Conservation (phyloP, 1,284 basidiomycete genomes). For the Pascua guehoae region DNA sequence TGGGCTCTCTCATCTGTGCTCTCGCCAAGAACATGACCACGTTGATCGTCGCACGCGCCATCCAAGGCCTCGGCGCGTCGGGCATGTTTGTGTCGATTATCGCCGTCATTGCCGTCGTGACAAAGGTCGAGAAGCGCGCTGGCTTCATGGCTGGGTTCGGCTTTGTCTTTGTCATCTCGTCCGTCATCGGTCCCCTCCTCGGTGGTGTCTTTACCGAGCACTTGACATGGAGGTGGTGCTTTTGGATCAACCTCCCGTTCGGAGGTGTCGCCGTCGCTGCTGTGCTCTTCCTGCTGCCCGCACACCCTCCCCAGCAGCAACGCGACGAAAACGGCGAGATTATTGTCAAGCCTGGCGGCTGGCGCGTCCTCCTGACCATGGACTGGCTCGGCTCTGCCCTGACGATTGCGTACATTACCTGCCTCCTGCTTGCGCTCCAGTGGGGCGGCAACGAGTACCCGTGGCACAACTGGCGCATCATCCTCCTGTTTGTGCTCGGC, state of each 20-base stretch:
- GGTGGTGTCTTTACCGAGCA: slow-evolving; percentile 52
- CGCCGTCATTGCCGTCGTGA: slow-evolving; percentile 48
- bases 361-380: slow-evolving; percentile 37
- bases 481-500: slow-evolving; percentile 48
- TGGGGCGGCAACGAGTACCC: slow-evolving; percentile 50
- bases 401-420: slow-evolving; percentile 48
- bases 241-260: slow-evolving; percentile 55
- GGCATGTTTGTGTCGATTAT: slow-evolving; percentile 49
- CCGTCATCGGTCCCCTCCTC: slow-evolving; percentile 46
- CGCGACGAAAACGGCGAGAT: slow-evolving; percentile 38
- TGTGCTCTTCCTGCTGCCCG: slow-evolving; percentile 48
- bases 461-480: slow-evolving; percentile 42
- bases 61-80: slow-evolving; percentile 44
- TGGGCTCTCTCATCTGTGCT: slow-evolving; percentile 56
- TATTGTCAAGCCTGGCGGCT: too few species aligned
- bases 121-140: slow-evolving; percentile 49
- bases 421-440: slow-evolving; percentile 50
- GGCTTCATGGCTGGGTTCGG: slow-evolving; percentile 42
- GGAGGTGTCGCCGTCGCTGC: slow-evolving; percentile 46
- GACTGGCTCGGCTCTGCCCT: slow-evolving; percentile 50
- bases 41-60: slow-evolving; percentile 55
- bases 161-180: slow-evolving; percentile 49
- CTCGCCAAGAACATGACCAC: slow-evolving; percentile 48
- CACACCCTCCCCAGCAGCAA: slow-evolving; percentile 53
- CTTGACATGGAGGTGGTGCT: slow-evolving; percentile 52